These are phyloP conservation scores for Zychaea mexicana DNA, from an alignment of 371 early-diverging fungal species.

Conservation along the genomic window DNA sequence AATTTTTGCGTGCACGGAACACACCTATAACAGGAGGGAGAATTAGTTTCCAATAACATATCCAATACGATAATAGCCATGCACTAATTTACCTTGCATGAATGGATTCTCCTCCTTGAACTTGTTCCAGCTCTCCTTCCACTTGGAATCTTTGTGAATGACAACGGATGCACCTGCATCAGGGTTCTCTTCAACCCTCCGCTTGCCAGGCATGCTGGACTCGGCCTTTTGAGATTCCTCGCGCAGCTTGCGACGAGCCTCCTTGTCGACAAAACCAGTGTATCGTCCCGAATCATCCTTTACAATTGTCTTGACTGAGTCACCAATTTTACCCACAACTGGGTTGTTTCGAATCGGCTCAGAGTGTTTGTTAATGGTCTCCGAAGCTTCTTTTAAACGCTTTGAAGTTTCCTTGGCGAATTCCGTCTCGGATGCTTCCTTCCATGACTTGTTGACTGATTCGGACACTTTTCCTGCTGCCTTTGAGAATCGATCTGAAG, in stretches of 20 bases:
- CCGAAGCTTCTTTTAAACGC: conserved; percentile 63
- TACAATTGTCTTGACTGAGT: conserved; percentile 70
- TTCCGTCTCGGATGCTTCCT: conserved; percentile 84
- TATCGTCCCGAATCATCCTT: conserved; percentile 78
- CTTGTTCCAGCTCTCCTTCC: conserved; percentile 91
- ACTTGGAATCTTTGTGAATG: conserved; percentile 87
- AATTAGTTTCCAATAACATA: neutral
- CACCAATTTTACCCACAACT: conserved; percentile 72
- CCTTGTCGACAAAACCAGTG: conserved; percentile 79
- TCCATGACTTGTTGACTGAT: conserved; percentile 75
- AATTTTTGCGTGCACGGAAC: conserved; percentile 74
- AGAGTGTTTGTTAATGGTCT: conserved; percentile 65
- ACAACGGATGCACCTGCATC: conserved; percentile 89
- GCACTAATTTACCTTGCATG: conserved; percentile 63
- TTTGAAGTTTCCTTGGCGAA: conserved; percentile 82
- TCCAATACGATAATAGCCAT: too few relatives aligned
- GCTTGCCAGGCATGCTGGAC: conserved; percentile 13
- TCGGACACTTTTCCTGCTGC: conserved; percentile 77
- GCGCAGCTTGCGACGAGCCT: conserved; percentile 65
- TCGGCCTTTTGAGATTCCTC: conserved; percentile 53
- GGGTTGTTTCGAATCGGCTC: conserved; percentile 79
- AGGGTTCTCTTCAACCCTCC: conserved; percentile 46
- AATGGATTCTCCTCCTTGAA: conserved; percentile 91
- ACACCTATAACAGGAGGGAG: conserved; percentile 42
- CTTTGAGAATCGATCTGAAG: conserved; percentile 79